Conservation (phyloP, 2,329 filamentous ascomycete genomes). For the Chrysoporthe deuterocubensis region DNA sequence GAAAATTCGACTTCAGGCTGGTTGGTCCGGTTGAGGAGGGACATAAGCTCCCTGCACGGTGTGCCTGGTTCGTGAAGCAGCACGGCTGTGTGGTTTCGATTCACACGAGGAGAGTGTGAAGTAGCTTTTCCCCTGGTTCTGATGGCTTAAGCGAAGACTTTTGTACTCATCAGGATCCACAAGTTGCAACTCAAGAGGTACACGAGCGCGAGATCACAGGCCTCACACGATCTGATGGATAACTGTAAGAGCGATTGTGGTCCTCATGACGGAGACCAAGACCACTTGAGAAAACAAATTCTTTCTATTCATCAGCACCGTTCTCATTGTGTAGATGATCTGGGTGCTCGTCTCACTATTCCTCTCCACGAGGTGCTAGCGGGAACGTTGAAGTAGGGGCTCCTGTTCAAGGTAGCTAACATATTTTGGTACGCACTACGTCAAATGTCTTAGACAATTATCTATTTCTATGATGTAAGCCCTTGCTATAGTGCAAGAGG, state of each 20-base stretch:
- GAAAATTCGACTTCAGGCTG: slow-evolving; percentile 19
- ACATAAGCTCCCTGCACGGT: slow-evolving; percentile 4
- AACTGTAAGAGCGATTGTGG: neutral
- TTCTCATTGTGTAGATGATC: no score
- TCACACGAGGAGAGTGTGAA: neutral
- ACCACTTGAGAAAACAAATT: neutral
- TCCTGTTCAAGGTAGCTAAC: no score
- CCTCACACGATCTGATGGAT: no score
- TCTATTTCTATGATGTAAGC: no score
- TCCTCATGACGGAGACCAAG: neutral
- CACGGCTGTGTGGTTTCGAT: slow-evolving; percentile 3
- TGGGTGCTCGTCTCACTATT: no score
- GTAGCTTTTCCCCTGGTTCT: neutral
- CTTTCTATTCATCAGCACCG: no score
- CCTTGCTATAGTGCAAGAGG: no score
- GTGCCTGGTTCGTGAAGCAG: slow-evolving; percentile 22
- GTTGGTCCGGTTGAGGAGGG: neutral
- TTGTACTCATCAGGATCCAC: neutral
- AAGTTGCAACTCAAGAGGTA: neutral
- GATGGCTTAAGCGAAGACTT: neutral
- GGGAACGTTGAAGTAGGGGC: no score
- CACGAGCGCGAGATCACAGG: neutral
- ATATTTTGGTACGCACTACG: no score
- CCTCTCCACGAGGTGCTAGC: no score
- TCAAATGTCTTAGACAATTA: no score